Base-by-base conservation (phyloP, 768 basidiomycete genomes). In the Tulasnella sp. region DNA sequence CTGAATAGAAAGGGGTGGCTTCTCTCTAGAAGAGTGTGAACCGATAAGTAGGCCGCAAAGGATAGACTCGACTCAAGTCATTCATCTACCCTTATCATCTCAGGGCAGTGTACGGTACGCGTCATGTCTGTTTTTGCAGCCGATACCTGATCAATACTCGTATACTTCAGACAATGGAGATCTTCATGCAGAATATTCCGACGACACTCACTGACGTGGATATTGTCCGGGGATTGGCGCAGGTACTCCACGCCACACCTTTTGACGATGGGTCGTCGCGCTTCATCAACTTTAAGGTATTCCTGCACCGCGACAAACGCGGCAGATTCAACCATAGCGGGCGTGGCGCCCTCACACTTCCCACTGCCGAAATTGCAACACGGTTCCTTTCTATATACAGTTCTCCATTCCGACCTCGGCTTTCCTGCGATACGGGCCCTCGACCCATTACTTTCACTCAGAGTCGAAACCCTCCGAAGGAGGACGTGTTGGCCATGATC, bases 261-360 rank as follows among this genome's bases (percentile, higher is more conserved):
- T 56, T 43, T 19, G 27, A 2, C 40, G 11, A 31, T 19, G 1
- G 17, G 23, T 1, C 15, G 14, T 9, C 7, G 15, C 49, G 32
- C 23, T 48, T 25, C 17, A 9, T 37, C 23, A 58, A 58, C 46
- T 58, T 58, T 31, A 21, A 58, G 19, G 25, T 58, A n/a, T 21
- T n/a, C 39, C 25, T 58, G 25, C 40, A 39, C 39, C 45, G 45
- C n/a, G 49, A 37, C 34, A 49, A 51, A 35, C 46, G 21, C 14
- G 21, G 8, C 9, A 42, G 41, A 40, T 8, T 6, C 15, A 19
- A 29, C 12, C 57, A 58, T 39, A 49, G 21, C 12, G 57, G 57
- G 2, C 17, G 12, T 17, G 59, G 54, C 23, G 27, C 42, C 15
- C 23, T 60, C 17, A 60, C 56, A 8, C 59, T 60, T 8, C 42